Base-by-base conservation (phyloP, 371 early-diverging fungal genomes). In the Mortierella sp. region DNA sequence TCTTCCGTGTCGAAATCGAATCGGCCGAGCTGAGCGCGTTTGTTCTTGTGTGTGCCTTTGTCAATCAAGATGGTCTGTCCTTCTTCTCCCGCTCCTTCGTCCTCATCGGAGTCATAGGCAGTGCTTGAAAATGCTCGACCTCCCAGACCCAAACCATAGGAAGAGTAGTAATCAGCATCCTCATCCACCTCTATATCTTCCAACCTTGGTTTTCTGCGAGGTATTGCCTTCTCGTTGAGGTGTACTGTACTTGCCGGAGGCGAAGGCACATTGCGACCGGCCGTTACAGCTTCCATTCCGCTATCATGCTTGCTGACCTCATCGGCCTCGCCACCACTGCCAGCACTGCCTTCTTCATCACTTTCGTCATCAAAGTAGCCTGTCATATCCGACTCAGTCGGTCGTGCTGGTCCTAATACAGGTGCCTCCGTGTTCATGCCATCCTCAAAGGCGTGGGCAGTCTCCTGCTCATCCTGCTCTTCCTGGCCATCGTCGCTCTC, bases 1-100 rank as follows among this genome's bases (percentile, higher is more conserved):
- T 91, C 92, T 62, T 92, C 92, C 34, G 86, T 86, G 31, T 92
- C 93, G 81, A 93, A 93, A 72, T 92, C 92, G 80, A 87, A 92
- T 17, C 92, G 83, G 3, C 87, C 84, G 28, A 89, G 62, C 70
- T 93, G 91, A 2, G 86, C 85, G 47, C 85, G 84, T 50, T 92
- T 92, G 66, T 89, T 89, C 46, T 84, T 82, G 50, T 87, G 85
- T 4, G 88, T 91, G 27, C 92, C 91, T 62, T 87, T 82, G 73
- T 92, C 92, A 14, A 90, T 76, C 64, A 90, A 72, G 19, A 81
- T 81, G 11, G 82, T 79, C 19, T 64, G 62, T 9, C 53, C 59
- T 26, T 63, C 68, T 17, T 70, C 84, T 9, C 50, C 59, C 21
- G 59, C 68, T 15, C 69, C 84, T 8, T 88, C 86, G 6, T 87